A percentile compares a stretch with the other conserved stretches of the same genome.
These are phyloP conservation scores for Acer campestre DNA, from an alignment of 345 rosid genomes.

Conservation along the genomic window DNA sequence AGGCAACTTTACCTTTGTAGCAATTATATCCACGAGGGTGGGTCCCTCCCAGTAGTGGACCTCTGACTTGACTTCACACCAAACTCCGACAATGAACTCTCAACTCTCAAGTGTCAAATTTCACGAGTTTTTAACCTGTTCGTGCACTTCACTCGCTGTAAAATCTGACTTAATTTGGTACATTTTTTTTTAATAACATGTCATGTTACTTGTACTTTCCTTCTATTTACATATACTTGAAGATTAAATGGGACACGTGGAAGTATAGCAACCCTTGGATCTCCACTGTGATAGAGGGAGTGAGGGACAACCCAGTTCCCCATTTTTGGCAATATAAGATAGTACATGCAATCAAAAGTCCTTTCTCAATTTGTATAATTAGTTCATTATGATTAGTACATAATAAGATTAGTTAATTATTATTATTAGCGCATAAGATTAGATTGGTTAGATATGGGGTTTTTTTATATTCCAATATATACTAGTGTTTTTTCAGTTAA, in stretches of 20 bases:
- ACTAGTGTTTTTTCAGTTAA: too few species aligned
- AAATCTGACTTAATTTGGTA: not conserved
- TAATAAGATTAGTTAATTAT: too few species aligned
- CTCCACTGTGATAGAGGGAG: not conserved
- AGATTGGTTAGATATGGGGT: too few species aligned
- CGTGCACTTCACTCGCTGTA: constrained; percentile 7
- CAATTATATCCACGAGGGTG: too few species aligned
- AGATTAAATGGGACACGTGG: not conserved
- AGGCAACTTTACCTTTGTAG: too few species aligned
- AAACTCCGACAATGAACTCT: not conserved
- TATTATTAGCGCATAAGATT: too few species aligned
- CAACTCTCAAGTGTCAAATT: too few species aligned
- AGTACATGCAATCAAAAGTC: constrained; percentile 6
- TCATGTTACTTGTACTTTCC: not conserved
- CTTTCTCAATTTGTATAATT: not conserved
- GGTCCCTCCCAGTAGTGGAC: not conserved
- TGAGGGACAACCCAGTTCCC: not conserved
- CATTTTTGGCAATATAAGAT: not conserved
- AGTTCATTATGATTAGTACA: not conserved
- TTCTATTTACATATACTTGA: not conserved
- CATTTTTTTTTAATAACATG: not conserved
- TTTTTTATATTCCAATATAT: too few species aligned
- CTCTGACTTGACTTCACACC: not conserved
- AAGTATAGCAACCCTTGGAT: not conserved
- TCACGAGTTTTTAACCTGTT: not conserved